Evolutionary conservation across 805 yeast genomes (phyloP), one percentile per base, ranked within the genome.

Genomic region (Candida berthetii): DNA sequence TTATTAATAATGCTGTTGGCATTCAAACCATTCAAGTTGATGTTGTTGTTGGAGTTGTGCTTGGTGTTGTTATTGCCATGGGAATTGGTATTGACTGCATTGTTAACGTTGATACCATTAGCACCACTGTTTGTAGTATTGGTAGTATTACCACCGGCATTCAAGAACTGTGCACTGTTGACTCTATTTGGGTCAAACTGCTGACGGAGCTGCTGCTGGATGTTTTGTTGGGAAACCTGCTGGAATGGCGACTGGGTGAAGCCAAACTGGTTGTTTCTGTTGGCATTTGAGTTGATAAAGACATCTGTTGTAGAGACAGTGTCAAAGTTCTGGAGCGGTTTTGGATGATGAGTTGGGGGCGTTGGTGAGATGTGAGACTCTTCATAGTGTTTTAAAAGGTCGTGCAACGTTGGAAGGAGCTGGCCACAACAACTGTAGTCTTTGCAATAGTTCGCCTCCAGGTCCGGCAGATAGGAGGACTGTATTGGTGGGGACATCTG

Each of bases 401-500:
- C 99, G 61, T 93, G 99, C 49, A 93, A 69, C 11, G 96, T 90
- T 27, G 98, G 98, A 46, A 93, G 72, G 35, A 83, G 69, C 58
- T 85, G 84, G 24, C 98, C 99, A 67, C 99, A 93, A 65, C 99
- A 93, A 39, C 88, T 80, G 65, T 93, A 93, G 67, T 93, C 99
- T 62, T 85, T 86, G 64, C 99, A 93, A 64, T 91, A 93, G 61
- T 90, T 90, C 9, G 96, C 96, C 64, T 91, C 99, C 44, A 91
- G 70, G 55, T 86, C 87, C 16, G 98, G 96, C 46, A 93, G 71
- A 60, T 91, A 93, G 8, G 93, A 77, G 22, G 91, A 78, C 44
- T 78, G 74, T 43, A 77, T 68, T 18, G 82, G 76, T 31, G 86
- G 87, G 41, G 88, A 86, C 50, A 58, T 46, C 9, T 33, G 35